Base-by-base conservation (phyloP, 1,284 basidiomycete species). In the Rhodofomes roseus region DNA sequence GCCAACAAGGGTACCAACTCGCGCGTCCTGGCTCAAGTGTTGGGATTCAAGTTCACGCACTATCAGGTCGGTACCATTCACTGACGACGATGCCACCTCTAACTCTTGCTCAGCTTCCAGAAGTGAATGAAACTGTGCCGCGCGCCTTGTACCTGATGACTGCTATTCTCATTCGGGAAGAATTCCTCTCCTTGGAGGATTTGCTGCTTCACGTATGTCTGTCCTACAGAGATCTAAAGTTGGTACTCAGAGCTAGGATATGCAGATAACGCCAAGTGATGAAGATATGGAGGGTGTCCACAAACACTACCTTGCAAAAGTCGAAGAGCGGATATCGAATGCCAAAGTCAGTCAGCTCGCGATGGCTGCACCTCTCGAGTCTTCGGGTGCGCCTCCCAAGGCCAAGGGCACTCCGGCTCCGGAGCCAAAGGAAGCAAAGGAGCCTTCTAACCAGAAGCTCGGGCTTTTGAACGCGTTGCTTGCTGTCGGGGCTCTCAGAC, bases 31-130 rank as follows among this genome's bases (percentile, higher is more conserved):
- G 91, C 93, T 9, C 94, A 98, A 73, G 89, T 98, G 1, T 78
- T 99, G 14, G 96, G 96, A 22, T 98, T 98, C 82, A 98, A 99
- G 72, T 97, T 97, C 69, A 81, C 82, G 11, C 88, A 91, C 73
- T 98, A 96, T 74, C 89, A 94, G 76, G 92, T 92, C 63, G 57
- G 82, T 68, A 37, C 25, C n/a, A 18, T 16, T n/a, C 23, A 56
- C 7, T 37, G 20, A 9, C 62, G 54, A 59, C 51, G 57, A 6
- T 54, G 43, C 37, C 34, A 63, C 60, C 71, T 56, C 57, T 66
- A 27, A 63, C 73, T 59, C 37, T 37, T 20, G 29, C 54, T 0
- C 65, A 90, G 87, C 76, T 79, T 27, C 69, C 79, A 34, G 86
- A 89, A 41, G 78, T 81, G 8, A 72, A 76, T 18, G 83, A 90